phyloP scores from a whole-genome alignment of 805 yeast genomes.

The Schwanniomyces sp. region DNA sequence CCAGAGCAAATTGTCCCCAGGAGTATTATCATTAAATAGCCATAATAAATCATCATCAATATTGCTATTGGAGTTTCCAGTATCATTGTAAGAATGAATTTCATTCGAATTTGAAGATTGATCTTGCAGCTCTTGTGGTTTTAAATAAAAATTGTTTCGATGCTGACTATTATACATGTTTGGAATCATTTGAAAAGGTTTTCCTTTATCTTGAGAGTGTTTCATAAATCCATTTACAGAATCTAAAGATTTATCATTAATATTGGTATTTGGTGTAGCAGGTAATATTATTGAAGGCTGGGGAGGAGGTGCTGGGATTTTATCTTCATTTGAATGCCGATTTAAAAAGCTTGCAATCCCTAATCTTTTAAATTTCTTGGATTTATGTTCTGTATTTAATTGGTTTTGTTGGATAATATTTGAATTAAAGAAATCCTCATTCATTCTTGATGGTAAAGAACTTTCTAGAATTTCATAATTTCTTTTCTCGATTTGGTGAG shows the following conservation, averaged over 20 bases:
- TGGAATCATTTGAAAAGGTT: neutral
- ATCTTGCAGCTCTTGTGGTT: neutral
- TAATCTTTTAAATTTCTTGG: slow-evolving; percentile 1
- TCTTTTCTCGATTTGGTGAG: too few species aligned
- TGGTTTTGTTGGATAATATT: too few species aligned
- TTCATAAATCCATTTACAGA: neutral
- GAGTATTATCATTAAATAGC: slow-evolving; percentile 6
- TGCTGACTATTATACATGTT: neutral
- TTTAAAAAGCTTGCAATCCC: slow-evolving; percentile 4
- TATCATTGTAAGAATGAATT: too few species aligned
- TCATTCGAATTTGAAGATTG: neutral
- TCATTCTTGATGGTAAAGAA: too few species aligned
- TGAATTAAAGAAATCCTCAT: too few species aligned
- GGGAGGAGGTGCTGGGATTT: slow-evolving; percentile 5
- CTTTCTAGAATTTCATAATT: too few species aligned
- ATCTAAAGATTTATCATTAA: neutral
- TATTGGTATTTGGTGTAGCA: neutral
- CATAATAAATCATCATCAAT: slow-evolving; percentile 6
- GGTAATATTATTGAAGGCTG: slow-evolving; percentile 7
- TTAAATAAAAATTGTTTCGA: neutral
- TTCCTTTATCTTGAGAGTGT: neutral
- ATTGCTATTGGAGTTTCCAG: neutral
- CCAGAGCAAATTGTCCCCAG: slow-evolving; percentile 6
- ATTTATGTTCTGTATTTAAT: neutral
- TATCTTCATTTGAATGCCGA: neutral